Evolutionary conservation across 2,329 filamentous ascomycete genomes (phyloP), one percentile per base, ranked within the genome.

Genomic region (Setomelanomma holmii): DNA sequence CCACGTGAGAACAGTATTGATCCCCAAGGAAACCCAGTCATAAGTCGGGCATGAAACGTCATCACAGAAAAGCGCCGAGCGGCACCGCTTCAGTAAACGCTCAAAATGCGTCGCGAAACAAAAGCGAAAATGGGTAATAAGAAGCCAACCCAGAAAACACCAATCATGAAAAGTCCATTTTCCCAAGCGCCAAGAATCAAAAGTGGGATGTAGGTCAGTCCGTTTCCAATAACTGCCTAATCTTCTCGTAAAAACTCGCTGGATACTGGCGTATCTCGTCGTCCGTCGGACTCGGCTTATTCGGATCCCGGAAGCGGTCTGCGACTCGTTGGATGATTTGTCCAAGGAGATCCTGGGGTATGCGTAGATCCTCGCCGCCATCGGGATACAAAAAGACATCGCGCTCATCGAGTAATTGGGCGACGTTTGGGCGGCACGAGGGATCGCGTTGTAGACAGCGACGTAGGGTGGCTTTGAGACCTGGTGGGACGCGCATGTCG

Each of bases 311-410:
- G 64, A 85, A 87, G 56, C 86, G 80, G 53, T 85, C 81, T 4
- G 85, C 80, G 14, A 88, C 84, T 41, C 83, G 82, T 45, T 79
- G 77, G 56, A 88, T 79, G 24, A 88, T 84, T 56, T 84, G 80
- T 2, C 78, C 80, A 4, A 88, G 75, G 65, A 87, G 75, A n/a
- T 86, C 83, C 65, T 86, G 65, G 2, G 70, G 64, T 19, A 77
- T 76, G 3, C 79, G 11, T 72, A 84, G 56, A 82, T 83, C 51
- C 71, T 79, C 45, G 80, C 82, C 50, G 71, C 76, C 33, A 39
- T 86, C 84, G 0, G 86, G 85, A 56, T 85, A 82, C 48, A 87
- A 66, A 60, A 84, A 88, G 2, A 79, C 76, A 60, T 88, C 84
- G 6, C 74, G 66, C n/a, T 81, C 78, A 43, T 77, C 73, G 7